phyloP scores from a whole-genome alignment of 2,329 filamentous ascomycete genomes.

The Monosporascus ibericus region DNA sequence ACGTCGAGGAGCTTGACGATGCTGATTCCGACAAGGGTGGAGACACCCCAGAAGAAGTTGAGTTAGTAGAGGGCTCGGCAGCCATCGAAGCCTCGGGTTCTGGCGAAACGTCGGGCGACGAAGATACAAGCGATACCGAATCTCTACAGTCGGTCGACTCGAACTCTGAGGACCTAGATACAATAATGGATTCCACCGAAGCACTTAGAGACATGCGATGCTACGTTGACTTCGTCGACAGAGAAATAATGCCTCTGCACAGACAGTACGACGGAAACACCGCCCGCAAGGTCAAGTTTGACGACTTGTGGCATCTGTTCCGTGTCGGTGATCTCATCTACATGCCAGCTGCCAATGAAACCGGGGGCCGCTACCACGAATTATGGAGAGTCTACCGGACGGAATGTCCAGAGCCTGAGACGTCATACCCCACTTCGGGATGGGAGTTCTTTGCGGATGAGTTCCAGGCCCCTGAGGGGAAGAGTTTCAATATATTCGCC shows the following conservation, averaged over 20 bases:
- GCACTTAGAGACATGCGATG: conserved; percentile 34
- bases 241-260: conserved; percentile 33
- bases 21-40: conserved; percentile 15
- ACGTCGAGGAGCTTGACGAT: conserved; percentile 28
- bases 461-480: conserved; percentile 18
- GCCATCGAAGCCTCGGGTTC: conserved; percentile 8
- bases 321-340: conserved; percentile 34
- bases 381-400: conserved; percentile 32
- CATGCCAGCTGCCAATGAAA: conserved; percentile 30
- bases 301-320: conserved; percentile 38
- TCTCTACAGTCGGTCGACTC: conserved; percentile 32
- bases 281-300: conserved; percentile 29
- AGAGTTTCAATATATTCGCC: conserved; percentile 29
- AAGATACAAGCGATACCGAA: conserved; percentile 22
- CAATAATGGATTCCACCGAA: conserved; percentile 32
- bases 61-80: conserved; percentile 17
- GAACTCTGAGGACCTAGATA: conserved; percentile 28
- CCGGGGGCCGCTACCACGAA: conserved; percentile 31
- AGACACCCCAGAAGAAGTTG: conserved; percentile 21
- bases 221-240: conserved; percentile 38
- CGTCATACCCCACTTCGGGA: conserved; percentile 19
- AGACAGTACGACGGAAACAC: conserved; percentile 18
- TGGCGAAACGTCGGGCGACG: conserved; percentile 4
- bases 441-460: conserved; percentile 33
- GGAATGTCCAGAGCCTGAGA: conserved; percentile 25